phyloP scores from a whole-genome alignment of 345 rosid genomes.

The Corchorus capsularis region DNA sequence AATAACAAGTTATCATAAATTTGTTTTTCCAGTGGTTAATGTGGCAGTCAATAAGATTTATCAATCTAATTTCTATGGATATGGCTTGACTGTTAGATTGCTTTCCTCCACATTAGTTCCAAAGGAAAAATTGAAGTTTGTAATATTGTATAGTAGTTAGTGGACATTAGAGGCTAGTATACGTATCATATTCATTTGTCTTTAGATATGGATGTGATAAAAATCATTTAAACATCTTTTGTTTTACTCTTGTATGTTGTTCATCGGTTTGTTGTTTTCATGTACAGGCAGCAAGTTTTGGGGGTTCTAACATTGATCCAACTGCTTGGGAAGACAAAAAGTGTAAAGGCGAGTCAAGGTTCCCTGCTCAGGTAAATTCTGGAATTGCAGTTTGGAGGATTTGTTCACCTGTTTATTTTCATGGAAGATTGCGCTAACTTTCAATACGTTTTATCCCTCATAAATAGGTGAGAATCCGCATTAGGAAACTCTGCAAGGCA shows the following conservation, averaged over 20 bases:
- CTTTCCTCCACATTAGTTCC: neutral
- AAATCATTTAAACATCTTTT: neutral
- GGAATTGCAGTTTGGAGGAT: neutral
- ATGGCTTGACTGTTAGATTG: neutral
- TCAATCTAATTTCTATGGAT: neutral
- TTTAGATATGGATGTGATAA: neutral
- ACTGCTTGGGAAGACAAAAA: conserved; percentile 99
- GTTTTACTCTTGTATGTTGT: neutral
- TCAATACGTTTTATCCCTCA: neutral
- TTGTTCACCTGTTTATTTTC: neutral
- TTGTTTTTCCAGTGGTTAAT: neutral
- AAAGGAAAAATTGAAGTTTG: neutral
- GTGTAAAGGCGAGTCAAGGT: conserved; percentile 97
- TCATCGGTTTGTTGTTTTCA: neutral
- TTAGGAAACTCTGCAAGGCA: conserved; percentile 88
- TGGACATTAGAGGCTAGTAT: neutral
- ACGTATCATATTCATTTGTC: neutral
- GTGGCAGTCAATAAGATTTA: neutral
- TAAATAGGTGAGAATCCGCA: conserved; percentile 74
- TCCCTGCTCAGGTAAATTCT: conserved; percentile 87
- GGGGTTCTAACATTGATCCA: conserved; percentile 96
- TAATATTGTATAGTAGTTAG: neutral
- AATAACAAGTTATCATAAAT: neutral
- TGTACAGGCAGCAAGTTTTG: conserved; percentile 85
- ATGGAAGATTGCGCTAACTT: neutral